phyloP scores from a whole-genome alignment of 495 filamentous ascomycete genomes.

The Immersiella caudata region DNA sequence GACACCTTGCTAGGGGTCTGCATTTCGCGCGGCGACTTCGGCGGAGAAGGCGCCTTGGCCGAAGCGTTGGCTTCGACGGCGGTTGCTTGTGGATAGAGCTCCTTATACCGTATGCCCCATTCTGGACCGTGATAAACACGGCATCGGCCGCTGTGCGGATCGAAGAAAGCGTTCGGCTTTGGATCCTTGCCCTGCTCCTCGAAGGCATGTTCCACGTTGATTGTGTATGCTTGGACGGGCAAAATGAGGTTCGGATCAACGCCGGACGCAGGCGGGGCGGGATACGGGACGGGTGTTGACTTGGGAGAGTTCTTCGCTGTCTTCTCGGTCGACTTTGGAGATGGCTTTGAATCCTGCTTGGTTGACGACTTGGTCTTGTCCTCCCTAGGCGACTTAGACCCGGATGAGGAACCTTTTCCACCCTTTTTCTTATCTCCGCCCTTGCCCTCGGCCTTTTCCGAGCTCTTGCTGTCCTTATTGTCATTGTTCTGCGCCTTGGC shows the following conservation, averaged over 20 bases:
- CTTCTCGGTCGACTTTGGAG: slow-evolving; percentile 4
- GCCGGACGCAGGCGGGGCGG: not conserved
- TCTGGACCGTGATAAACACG: slow-evolving; percentile 53
- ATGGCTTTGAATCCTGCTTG: not conserved
- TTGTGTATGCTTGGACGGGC: slow-evolving; percentile 39
- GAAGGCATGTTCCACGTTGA: slow-evolving; percentile 49
- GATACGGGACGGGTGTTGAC: not conserved
- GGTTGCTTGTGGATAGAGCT: not conserved
- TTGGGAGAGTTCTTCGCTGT: not conserved
- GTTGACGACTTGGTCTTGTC: not conserved
- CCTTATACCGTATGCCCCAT: slow-evolving; percentile 40
- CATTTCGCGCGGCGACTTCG: not conserved
- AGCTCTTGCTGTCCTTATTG: not conserved
- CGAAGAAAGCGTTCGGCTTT: slow-evolving; percentile 55
- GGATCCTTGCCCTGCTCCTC: slow-evolving; percentile 45
- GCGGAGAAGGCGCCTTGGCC: not conserved
- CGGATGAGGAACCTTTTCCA: not conserved
- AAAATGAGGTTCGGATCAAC: slow-evolving; percentile 38
- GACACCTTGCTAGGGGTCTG: not conserved
- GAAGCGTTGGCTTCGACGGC: not conserved
- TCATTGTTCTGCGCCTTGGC: not conserved
- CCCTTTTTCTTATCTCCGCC: slow-evolving; percentile 2
- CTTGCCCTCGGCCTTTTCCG: slow-evolving; percentile 4
- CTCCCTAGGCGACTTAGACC: not conserved
- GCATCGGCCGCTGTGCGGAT: slow-evolving; percentile 41